phyloP scores from a whole-genome alignment of 1,284 basidiomycete species.

The Caloboletus firmus region DNA sequence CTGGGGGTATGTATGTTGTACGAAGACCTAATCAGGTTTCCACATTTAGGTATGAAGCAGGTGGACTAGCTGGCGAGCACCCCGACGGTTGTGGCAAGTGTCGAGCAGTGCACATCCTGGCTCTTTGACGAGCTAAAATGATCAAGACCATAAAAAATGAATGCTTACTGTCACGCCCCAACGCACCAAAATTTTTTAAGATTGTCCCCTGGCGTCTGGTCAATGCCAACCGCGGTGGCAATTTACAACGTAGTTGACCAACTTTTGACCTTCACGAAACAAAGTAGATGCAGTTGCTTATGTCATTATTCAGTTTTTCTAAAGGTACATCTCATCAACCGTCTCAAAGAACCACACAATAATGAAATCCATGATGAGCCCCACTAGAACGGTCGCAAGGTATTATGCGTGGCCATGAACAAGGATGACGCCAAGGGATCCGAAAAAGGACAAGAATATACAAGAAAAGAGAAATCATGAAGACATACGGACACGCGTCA shows the following conservation, averaged over 20 bases:
- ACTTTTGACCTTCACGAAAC: background rate
- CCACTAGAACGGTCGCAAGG: constrained; percentile 8
- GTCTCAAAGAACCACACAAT: constrained; percentile 15
- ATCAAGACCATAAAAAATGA: constrained; percentile 29
- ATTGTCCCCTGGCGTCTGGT: too few species aligned
- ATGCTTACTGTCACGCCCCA: too few species aligned
- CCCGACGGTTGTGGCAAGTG: too few species aligned
- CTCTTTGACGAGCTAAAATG: too few species aligned
- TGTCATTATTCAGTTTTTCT: constrained; percentile 22
- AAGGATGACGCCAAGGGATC: background rate
- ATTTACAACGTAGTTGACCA: too few species aligned
- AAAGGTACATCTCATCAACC: constrained; percentile 32
- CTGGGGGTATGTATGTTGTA: too few species aligned
- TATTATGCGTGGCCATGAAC: constrained; percentile 3
- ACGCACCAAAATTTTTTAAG: too few species aligned
- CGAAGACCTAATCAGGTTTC: too few species aligned
- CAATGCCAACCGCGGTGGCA: too few species aligned
- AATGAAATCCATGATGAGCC: constrained; percentile 12
- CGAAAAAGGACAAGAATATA: constrained; percentile 18
- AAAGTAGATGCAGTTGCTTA: background rate
- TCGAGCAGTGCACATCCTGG: too few species aligned
- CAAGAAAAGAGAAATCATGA: constrained; percentile 20
- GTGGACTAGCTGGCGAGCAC: too few species aligned
- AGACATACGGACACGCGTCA: constrained; percentile 11
- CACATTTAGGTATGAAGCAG: too few species aligned